Base-by-base conservation (phyloP, 805 yeast genomes). In the Teunomyces kruisii region DNA sequence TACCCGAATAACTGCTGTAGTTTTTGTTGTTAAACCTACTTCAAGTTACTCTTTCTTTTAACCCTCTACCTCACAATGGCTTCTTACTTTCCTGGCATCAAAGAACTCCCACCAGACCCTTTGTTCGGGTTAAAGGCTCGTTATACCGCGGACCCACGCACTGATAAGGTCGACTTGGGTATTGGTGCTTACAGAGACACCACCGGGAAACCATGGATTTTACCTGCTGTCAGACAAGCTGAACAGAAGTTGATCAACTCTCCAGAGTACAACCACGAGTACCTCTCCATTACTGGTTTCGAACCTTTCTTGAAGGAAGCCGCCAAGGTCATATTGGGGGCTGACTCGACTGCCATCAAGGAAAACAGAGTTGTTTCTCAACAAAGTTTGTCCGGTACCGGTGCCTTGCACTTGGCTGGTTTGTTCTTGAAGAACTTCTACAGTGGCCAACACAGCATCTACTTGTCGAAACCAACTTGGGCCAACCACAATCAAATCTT, bases 381-480 rank as follows among this genome's bases (percentile, higher is more conserved):
- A 49, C 96, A 88, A 70, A 78, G 91, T 16, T 72, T 88, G 40
- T 84, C 92, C 15, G 96, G 96, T 49, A 88, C 96, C 10, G 96
- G 96, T 36, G 96, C 98, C 3, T 73, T 91, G 58, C 97, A 91
- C 58, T 70, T 91, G 56, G 94, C 91, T 26, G 96, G 89, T n/a
- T 67, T 69, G 46, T 84, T 86, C 57, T 67, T 86, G 53, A 68
- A 76, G 58, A 70, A 76, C 32, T 81, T 80, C 57, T 78, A 73
- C 55, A 64, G 61, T 30, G 57, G 58, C 31, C 73, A 63, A 56
- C 70, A 58, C 47, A 67, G 74, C 19, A 74, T 91, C 40, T 89
- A 88, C 65, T 61, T 91, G 42, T 86, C 96, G 10, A 71, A 78
- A 47, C 99, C 99, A 53, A 90, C 98, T n/a, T 92, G 99, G 99